phyloP scores from a whole-genome alignment of 1,284 basidiomycete genomes.

The Trichosporon faecale region DNA sequence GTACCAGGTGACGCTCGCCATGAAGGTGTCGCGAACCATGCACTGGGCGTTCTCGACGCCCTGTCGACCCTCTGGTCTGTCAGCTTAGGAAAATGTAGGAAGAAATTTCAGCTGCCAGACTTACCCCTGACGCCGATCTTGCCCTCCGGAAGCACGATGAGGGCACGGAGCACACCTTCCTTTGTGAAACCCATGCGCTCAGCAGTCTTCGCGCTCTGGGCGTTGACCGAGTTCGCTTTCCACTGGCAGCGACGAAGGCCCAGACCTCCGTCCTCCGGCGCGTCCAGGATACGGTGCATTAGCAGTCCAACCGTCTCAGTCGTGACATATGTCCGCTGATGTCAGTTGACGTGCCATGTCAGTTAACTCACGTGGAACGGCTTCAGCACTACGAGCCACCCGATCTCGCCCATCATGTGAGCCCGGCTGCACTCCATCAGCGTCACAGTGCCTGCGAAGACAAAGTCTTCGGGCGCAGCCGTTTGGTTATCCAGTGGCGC shows the following conservation, averaged over 20 bases:
- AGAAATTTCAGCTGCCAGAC: slow-evolving; percentile 10
- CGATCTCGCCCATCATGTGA: slow-evolving; percentile 40
- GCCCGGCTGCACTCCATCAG: slow-evolving; percentile 32
- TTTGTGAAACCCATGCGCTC: slow-evolving; percentile 37
- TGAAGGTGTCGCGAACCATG: slow-evolving; percentile 38
- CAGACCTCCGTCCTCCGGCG: slow-evolving; percentile 35
- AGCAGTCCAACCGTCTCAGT: slow-evolving; percentile 42
- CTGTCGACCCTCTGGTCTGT: slow-evolving; percentile 30
- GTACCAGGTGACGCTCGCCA: slow-evolving; percentile 39
- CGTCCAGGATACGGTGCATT: slow-evolving; percentile 43
- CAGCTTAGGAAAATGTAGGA: slow-evolving; percentile 7
- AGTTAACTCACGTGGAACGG: slow-evolving; percentile 37
- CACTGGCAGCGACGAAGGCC: slow-evolving; percentile 45
- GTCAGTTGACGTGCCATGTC: background rate
- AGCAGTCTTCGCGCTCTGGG: slow-evolving; percentile 30
- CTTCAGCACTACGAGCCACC: slow-evolving; percentile 40
- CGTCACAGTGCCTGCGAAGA: slow-evolving; percentile 40
- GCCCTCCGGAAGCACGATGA: slow-evolving; percentile 33
- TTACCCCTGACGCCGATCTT: slow-evolving; percentile 37
- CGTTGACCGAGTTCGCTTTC: slow-evolving; percentile 42
- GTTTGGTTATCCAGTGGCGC: slow-evolving; percentile 31
- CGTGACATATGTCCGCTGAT: slow-evolving; percentile 42
- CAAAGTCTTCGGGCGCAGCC: slow-evolving; percentile 30
- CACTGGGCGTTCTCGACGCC: slow-evolving; percentile 29
- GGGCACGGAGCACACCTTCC: slow-evolving; percentile 37